Evolutionary conservation across 768 basidiomycete genomes (phyloP).

Genomic region (Kwoniella shandongensis): DNA sequence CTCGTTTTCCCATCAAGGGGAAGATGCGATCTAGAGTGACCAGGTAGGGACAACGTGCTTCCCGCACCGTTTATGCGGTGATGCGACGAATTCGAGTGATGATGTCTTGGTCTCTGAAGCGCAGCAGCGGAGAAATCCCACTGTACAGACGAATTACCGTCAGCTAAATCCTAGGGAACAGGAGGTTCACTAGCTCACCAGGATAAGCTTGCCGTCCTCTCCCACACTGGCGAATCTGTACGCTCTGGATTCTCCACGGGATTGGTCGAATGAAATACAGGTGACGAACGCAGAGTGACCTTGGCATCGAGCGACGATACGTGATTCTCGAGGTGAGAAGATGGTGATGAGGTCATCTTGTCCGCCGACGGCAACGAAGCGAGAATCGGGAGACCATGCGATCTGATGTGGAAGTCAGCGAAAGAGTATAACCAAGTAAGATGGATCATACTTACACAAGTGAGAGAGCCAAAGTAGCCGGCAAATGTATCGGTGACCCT

Average conservation of each 20-base stretch:
- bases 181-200: slow-evolving; percentile 63
- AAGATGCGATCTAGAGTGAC: slow-evolving; percentile 54
- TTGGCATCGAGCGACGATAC: slow-evolving; percentile 91
- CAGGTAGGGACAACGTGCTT: slow-evolving; percentile 70
- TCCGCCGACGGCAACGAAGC: slow-evolving; percentile 90
- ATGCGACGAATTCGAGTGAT: slow-evolving; percentile 54
- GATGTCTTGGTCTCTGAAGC: slow-evolving; percentile 79
- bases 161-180: too few species aligned
- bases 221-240: slow-evolving; percentile 95
- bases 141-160: slow-evolving; percentile 54
- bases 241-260: slow-evolving; percentile 79
- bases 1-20: slow-evolving; percentile 58
- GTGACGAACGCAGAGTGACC: slow-evolving; percentile 96
- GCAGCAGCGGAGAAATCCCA: slow-evolving; percentile 94
- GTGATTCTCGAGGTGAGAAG: slow-evolving; percentile 89
- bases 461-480: slow-evolving; percentile 90
- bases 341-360: slow-evolving; percentile 96
- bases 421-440: neutral
- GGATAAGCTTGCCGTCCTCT: slow-evolving; percentile 90
- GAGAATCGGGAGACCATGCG: slow-evolving; percentile 92
- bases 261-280: slow-evolving; percentile 76
- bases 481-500: slow-evolving; percentile 92
- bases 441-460: slow-evolving; percentile 57
- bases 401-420: slow-evolving; percentile 50
- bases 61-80: slow-evolving; percentile 71